These are phyloP conservation scores for Zygoascus sp. DNA, from an alignment of 1,139 yeast species.

Conservation along the genomic window DNA sequence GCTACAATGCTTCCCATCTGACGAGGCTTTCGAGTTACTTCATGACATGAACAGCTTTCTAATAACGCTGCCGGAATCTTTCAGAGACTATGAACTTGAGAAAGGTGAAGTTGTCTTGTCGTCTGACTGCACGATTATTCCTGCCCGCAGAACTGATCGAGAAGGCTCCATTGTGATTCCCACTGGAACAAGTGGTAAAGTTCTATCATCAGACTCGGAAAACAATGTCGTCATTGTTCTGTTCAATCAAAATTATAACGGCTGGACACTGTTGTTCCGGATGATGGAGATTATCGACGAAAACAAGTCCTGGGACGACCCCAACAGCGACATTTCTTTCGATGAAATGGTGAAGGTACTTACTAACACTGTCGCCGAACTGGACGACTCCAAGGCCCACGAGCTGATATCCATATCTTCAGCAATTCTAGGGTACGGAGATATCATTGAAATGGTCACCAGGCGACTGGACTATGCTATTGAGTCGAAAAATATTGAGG, in stretches of 20 bases:
- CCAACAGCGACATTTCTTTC: constrained; percentile 41
- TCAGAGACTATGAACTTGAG: constrained; percentile 32
- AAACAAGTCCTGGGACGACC: constrained; percentile 36
- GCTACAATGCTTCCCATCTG: constrained; percentile 46
- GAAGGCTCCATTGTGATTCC: constrained; percentile 42
- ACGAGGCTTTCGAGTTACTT: constrained; percentile 61
- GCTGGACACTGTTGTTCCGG: constrained; percentile 84
- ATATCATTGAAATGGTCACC: constrained; percentile 63
- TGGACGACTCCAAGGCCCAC: constrained; percentile 41
- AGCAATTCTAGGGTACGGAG: constrained; percentile 52
- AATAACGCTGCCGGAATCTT: constrained; percentile 36
- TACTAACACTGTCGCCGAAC: constrained; percentile 45
- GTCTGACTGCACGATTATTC: constrained; percentile 39
- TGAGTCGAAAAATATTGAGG: constrained; percentile 47
- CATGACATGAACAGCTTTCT: constrained; percentile 58
- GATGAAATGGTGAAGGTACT: constrained; percentile 41
- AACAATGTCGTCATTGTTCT: constrained; percentile 40
- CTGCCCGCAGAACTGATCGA: constrained; percentile 40
- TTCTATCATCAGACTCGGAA: constrained; percentile 43
- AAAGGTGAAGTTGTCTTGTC: constrained; percentile 39
- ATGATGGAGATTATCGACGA: constrained; percentile 55
- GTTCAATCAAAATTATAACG: constrained; percentile 71
- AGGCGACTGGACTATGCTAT: constrained; percentile 65
- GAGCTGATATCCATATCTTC: constrained; percentile 36
- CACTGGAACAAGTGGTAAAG: constrained; percentile 65